Conservation (phyloP, 495 filamentous ascomycete species). For the Bathelium albidoporum region DNA sequence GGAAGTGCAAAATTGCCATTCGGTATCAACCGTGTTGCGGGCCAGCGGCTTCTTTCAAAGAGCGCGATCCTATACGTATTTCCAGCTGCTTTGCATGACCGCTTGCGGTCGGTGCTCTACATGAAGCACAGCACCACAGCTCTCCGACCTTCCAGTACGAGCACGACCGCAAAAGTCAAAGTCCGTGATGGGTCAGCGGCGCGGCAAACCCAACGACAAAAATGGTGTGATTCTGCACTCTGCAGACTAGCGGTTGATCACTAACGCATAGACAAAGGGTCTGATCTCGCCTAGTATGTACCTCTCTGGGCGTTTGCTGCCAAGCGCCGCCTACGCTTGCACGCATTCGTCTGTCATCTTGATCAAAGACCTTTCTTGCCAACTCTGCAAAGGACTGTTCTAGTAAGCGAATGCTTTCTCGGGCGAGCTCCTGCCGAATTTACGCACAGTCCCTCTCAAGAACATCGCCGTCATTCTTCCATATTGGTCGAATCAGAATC, state of each 20-base stretch:
- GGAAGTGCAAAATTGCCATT: not conserved
- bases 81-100: not conserved
- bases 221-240: not conserved
- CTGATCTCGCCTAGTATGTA: not conserved
- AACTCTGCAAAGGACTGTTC: too few relatives aligned
- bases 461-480: too few relatives aligned
- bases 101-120: not conserved
- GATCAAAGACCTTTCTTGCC: not conserved
- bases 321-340: not conserved
- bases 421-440: too few relatives aligned
- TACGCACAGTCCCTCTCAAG: too few relatives aligned
- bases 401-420: too few relatives aligned
- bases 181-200: not conserved
- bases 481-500: too few relatives aligned
- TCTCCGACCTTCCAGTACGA: not conserved
- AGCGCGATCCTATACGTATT: not conserved
- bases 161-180: not conserved
- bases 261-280: not conserved
- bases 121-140: not conserved
- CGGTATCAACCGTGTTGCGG: too few relatives aligned
- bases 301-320: not conserved
- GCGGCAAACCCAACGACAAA: not conserved
- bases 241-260: not conserved
- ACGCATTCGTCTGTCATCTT: not conserved
- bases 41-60: too few relatives aligned